A percentile compares a stretch with the other conserved stretches of the same genome.
These are phyloP conservation scores for Pterula multifida DNA, from an alignment of 1,284 basidiomycete genomes.

Conservation along the genomic window DNA sequence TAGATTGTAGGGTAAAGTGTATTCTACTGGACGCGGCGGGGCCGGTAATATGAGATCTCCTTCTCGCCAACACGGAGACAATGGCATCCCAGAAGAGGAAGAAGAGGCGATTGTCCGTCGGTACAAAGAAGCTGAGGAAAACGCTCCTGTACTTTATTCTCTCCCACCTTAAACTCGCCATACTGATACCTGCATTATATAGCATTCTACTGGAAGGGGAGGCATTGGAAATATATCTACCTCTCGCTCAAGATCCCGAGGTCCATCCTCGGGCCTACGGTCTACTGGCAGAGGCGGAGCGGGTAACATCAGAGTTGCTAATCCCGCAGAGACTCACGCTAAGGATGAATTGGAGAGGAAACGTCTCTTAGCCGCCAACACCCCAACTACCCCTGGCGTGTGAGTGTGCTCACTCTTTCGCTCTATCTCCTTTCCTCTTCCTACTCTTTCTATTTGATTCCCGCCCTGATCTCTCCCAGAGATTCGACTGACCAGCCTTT, in stretches of 20 bases:
- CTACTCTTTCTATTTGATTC: too few species aligned
- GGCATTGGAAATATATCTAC: not conserved
- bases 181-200: not conserved
- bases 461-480: not conserved
- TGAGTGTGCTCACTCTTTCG: too few species aligned
- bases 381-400: not conserved
- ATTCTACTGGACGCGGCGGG: conserved; percentile 1
- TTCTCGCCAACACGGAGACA: not conserved
- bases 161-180: not conserved
- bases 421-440: too few species aligned
- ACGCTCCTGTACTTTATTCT: not conserved
- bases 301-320: not conserved
- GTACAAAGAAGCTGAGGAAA: not conserved
- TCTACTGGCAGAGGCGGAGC: conserved; percentile 2
- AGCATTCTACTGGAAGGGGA: not conserved
- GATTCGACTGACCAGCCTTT: not conserved
- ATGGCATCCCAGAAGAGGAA: not conserved
- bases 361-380: not conserved
- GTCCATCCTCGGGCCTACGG: not conserved
- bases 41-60: not conserved
- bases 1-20: not conserved
- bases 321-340: not conserved
- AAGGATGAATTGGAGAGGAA: not conserved
- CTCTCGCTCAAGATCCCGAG: not conserved
- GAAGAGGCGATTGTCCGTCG: not conserved